Evolutionary conservation across 2,329 filamentous ascomycete species (phyloP), one percentile per base, ranked within the genome.

Genomic region (Neoscytalidium dimidiatum): DNA sequence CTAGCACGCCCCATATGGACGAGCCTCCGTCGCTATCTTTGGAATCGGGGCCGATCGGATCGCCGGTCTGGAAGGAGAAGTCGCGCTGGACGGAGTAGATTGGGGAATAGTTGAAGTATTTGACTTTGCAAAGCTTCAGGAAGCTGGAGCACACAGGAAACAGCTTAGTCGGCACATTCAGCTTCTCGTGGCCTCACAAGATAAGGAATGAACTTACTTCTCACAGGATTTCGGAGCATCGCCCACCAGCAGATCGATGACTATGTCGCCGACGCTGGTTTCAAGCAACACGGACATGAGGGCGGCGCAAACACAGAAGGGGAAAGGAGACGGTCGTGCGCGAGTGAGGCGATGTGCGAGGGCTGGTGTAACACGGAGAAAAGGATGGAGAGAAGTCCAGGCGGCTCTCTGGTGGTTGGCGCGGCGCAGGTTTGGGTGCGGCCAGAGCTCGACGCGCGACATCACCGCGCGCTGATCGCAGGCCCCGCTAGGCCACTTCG

Each of bases 71-170:
- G 79, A 97, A 97, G 67, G 94, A 96, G 80, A 97, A 98, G 79
- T 92, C 89, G 77, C 94, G 95, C 75, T 97, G 95, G 41, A 99
- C 87, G 70, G 90, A 93, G 81, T 97, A 92, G 63, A 98, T 82
- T 28, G 94, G 95, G 5, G 93, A 89, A 78, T 96, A 98, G 82
- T 98, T 98, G 88, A 97, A 99, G 82, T 98, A 99, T 82, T 97
- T 99, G 80, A 93, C 84, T 82, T 98, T 98, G 87, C 95, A 97
- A 71, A 99, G 91, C 85, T 99, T 98, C 65, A 99, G 83, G 78
- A 99, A 98, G 85, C 92, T 96, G 78, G 68, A 76, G 73, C 71
- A 73, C 70, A 66, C 71, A 52, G 70, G 71, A 73, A 73, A 78
- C 69, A 73, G 82, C 82, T 88, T 82, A 84, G 82, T 82, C 48